Conservation (phyloP, 495 filamentous ascomycete genomes). For the Xeromyces bisporus region DNA sequence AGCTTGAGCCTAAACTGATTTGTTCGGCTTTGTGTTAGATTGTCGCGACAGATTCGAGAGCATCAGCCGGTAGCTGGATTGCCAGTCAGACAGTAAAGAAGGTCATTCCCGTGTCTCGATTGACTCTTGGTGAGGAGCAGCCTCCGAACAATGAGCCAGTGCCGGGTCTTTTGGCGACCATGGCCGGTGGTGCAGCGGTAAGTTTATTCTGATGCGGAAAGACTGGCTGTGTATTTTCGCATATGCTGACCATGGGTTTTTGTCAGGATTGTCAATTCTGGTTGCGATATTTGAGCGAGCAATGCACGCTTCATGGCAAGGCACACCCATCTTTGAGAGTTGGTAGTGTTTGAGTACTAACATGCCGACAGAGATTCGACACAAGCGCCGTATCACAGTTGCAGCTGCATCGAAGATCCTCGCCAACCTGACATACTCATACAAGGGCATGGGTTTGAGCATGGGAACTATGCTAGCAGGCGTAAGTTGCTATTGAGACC, state of each 20-base stretch:
- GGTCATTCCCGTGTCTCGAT: constrained; percentile 51
- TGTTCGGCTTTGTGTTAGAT: no score
- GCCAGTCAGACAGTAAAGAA: constrained; percentile 99
- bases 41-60: constrained; percentile 91
- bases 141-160: constrained; percentile 62
- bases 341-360: constrained; percentile 2
- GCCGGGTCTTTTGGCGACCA: constrained; percentile 74
- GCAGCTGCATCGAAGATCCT: constrained; percentile 97
- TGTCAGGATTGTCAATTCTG: constrained; percentile 93
- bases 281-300: constrained; percentile 95
- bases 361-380: constrained; percentile 52
- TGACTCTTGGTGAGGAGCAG: constrained; percentile 32
- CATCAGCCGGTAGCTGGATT: constrained; percentile 96
- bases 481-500: constrained; percentile 30
- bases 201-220: constrained; percentile 12
- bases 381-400: constrained; percentile 96
- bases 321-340: not conserved
- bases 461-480: constrained; percentile 99
- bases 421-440: constrained; percentile 90
- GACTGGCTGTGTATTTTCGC: not conserved
- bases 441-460: constrained; percentile 93
- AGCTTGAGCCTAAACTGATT: constrained; percentile 3
- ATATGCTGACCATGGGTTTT: constrained; percentile 1
- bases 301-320: constrained; percentile 82
- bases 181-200: constrained; percentile 94